phyloP scores from a whole-genome alignment of 768 basidiomycete species.

The Lentinula detonsa region DNA sequence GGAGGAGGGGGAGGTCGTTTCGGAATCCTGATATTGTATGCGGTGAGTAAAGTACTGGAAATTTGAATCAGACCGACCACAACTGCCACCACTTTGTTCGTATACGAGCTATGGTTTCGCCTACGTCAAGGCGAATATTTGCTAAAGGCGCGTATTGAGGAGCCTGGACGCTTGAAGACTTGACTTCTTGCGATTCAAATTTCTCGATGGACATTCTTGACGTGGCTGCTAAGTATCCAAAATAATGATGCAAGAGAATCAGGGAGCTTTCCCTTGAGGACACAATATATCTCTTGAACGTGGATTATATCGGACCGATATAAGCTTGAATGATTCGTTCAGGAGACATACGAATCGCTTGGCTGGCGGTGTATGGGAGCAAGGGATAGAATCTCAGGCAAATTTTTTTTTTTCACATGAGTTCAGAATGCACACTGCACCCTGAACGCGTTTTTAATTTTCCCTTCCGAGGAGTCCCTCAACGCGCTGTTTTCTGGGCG shows the following conservation, averaged over 20 bases:
- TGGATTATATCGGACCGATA: not conserved
- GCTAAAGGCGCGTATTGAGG: not conserved
- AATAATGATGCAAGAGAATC: not conserved
- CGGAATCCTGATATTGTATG: constrained; percentile 42
- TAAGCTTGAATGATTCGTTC: not conserved
- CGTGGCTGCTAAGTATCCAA: not conserved
- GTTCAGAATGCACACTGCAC: not conserved
- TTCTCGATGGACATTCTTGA: not conserved
- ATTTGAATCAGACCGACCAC: constrained; percentile 30
- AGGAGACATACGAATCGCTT: not conserved
- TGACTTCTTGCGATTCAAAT: not conserved
- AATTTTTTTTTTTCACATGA: no score
- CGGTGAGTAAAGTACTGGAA: not conserved
- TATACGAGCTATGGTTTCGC: constrained; percentile 30
- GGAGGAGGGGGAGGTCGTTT: constrained; percentile 52
- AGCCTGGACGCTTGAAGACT: not conserved
- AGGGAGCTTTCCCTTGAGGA: not conserved
- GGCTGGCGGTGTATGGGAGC: not conserved
- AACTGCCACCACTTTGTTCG: constrained; percentile 50
- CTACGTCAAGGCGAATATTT: constrained; percentile 27
- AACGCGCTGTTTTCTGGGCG: no score
- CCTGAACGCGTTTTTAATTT: not conserved
- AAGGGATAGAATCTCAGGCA: not conserved
- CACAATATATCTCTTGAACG: not conserved
- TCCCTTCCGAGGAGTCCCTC: no score